Percentiles rank a stretch among this genome's conserved stretches.
phyloP scores from a whole-genome alignment of 768 basidiomycete genomes.

The Suillus occidentalis region DNA sequence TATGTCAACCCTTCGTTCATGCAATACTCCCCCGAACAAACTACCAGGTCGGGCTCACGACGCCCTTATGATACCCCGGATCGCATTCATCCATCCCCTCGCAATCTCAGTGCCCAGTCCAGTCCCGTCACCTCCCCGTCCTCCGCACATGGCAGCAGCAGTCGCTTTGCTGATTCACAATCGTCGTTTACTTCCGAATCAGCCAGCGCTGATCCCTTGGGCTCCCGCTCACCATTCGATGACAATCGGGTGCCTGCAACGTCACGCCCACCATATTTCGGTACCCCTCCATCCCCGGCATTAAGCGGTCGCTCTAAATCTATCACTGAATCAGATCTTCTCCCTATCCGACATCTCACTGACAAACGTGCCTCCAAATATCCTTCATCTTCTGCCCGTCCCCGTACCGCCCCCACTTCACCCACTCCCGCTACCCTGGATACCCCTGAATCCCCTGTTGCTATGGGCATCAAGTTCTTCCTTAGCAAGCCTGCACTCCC shows the following conservation, averaged over 20 bases:
- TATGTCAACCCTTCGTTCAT: neutral
- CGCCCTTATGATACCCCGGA: slow-evolving; percentile 13
- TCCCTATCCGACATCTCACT: slow-evolving; percentile 7
- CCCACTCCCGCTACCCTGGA: slow-evolving; percentile 2
- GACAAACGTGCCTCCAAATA: neutral
- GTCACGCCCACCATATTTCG: slow-evolving; percentile 6
- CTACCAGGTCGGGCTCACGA: slow-evolving; percentile 8
- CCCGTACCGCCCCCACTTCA: slow-evolving; percentile 19
- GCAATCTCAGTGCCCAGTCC: slow-evolving; percentile 20
- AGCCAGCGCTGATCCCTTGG: slow-evolving; percentile 7
- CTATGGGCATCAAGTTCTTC: slow-evolving; percentile 36
- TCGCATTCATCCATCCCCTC: slow-evolving; percentile 1
- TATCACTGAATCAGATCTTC: slow-evolving; percentile 20
- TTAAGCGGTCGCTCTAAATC: slow-evolving; percentile 17
- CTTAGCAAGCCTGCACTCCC: slow-evolving; percentile 33
- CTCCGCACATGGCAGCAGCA: slow-evolving; percentile 18
- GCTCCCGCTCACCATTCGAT: slow-evolving; percentile 18
- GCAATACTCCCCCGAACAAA: slow-evolving; percentile 9
- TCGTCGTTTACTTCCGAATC: slow-evolving; percentile 29
- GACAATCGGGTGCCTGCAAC: slow-evolving; percentile 10
- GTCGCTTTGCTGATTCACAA: slow-evolving; percentile 18
- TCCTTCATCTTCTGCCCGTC: slow-evolving; percentile 13
- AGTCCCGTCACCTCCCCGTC: slow-evolving; percentile 29
- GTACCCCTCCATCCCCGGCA: slow-evolving; percentile 14
- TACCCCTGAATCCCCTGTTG: slow-evolving; percentile 14